Percentiles rank a stretch among this genome's conserved stretches.
Conservation (phyloP, 2,329 filamentous ascomycete species). For the Pseudogymnoascus sp. region DNA sequence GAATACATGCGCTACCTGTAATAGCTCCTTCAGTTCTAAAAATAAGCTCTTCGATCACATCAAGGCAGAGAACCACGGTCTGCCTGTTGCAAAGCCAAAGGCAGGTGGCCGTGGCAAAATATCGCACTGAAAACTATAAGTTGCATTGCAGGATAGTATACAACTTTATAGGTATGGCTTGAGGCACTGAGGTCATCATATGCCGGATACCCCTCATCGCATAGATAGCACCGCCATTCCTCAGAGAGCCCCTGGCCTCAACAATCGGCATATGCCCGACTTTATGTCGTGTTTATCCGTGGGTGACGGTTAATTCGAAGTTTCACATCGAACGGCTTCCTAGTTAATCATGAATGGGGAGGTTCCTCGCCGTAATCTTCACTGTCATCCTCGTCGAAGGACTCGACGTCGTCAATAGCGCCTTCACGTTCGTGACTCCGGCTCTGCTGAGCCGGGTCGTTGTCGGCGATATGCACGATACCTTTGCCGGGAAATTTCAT, state of each 20-base stretch:
- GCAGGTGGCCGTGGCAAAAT: constrained; percentile 20
- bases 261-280: background rate
- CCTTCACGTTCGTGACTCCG: constrained; percentile 53
- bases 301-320: background rate
- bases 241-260: background rate
- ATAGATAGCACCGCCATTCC: background rate
- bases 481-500: constrained; percentile 70
- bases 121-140: background rate
- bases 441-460: constrained; percentile 51
- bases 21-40: constrained; percentile 49
- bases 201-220: background rate
- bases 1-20: constrained; percentile 49
- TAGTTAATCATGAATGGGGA: background rate
- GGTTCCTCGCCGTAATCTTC: constrained; percentile 26
- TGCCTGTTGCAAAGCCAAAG: constrained; percentile 29
- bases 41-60: constrained; percentile 58
- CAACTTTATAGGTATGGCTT: background rate
- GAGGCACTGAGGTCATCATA: background rate
- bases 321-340: background rate
- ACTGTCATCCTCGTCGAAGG: constrained; percentile 65
- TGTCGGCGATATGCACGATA: constrained; percentile 76
- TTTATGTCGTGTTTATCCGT: background rate
- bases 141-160: constrained; percentile 5
- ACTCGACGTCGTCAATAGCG: constrained; percentile 85
- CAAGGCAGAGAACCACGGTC: constrained; percentile 48